phyloP scores from a whole-genome alignment of 345 rosid genomes.

The Diplotaxis tenuifolia region DNA sequence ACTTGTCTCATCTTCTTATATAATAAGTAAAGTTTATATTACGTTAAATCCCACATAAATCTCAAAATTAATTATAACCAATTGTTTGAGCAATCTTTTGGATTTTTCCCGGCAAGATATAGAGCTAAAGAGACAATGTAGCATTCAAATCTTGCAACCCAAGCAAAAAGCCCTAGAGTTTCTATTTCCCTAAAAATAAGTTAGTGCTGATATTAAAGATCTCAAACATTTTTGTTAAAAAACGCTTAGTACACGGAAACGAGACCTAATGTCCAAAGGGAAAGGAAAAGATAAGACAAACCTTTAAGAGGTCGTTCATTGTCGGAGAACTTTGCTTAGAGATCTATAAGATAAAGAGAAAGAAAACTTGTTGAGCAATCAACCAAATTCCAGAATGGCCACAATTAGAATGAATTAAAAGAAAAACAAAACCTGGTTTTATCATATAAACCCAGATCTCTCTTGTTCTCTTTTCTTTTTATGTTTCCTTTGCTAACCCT shows the following conservation, averaged over 20 bases:
- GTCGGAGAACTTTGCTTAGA: slow-evolving; percentile 34
- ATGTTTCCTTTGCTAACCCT: background rate
- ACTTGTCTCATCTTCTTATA: background rate
- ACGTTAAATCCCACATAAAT: slow-evolving; percentile 2
- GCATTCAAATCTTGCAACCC: slow-evolving; percentile 3
- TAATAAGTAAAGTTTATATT: background rate
- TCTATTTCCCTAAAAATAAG: background rate
- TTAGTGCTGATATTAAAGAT: background rate
- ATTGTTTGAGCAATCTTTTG: background rate
- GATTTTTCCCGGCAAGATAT: background rate
- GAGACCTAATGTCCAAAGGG: background rate
- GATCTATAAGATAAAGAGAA: slow-evolving; percentile 30
- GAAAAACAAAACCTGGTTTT: slow-evolving; percentile 29
- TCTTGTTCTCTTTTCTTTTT: slow-evolving; percentile 9
- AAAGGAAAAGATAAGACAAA: slow-evolving; percentile 21
- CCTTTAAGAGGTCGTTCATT: slow-evolving; percentile 88
- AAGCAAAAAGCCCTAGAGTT: slow-evolving; percentile 19
- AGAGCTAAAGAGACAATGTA: background rate
- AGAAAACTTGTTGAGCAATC: slow-evolving; percentile 34
- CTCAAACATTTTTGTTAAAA: no score
- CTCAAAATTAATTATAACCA: background rate
- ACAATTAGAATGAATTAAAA: slow-evolving; percentile 1
- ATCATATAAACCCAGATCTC: slow-evolving; percentile 35
- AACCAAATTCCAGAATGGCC: slow-evolving; percentile 11
- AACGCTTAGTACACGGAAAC: background rate